Base-by-base conservation (phyloP, 495 filamentous ascomycete genomes). In the Aspergillus ellipticus region DNA sequence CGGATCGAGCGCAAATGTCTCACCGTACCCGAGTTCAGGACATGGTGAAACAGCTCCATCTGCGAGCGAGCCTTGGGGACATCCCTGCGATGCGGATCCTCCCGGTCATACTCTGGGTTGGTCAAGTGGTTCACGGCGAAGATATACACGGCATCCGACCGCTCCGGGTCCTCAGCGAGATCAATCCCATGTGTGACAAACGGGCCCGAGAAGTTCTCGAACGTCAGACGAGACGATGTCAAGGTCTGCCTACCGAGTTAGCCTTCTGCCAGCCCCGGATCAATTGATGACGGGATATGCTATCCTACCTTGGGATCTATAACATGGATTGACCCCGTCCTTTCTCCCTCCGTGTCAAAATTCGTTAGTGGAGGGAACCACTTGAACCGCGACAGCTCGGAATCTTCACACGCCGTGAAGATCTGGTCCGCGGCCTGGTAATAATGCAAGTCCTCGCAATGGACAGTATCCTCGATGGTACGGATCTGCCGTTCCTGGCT, bases 121-220 rank as follows among this genome's bases (percentile, higher is more conserved):
- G 78, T 68, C 17, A 77, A 51, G 43, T 87, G 83, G 55, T 87
- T 87, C 43, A 86, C 64, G 7, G 78, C 83, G 53, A 79, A 82
- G 57, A 86, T 81, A 64, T 84, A 86, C 8, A 85, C 79, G 0
- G 81, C 75, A 22, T 65, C 54, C 1, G 66, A 52, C 19, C 70
- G 61, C 9, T 71, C 62, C 0, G 71, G 74, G 26, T 83, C 76
- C 0, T 61, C 65, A 37, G 82, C 74, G 4, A 87, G 72, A 47
- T 82, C 80, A 53, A 87, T 82, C 8, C 84, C 84, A 56, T 86
- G 84, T 0, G 83, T 83, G 7, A 81, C 59, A 45, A 87, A 84
- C 0, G 80, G 70, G 9, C 74, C 72, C 16, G 74, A 46, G 59
- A 85, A 86, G 59, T 79, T 72, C 10, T 77, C 66, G 15, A 85